Evolutionary conservation across 768 basidiomycete genomes (phyloP), one percentile per base, ranked within the genome.

Genomic region (Russula sp.): DNA sequence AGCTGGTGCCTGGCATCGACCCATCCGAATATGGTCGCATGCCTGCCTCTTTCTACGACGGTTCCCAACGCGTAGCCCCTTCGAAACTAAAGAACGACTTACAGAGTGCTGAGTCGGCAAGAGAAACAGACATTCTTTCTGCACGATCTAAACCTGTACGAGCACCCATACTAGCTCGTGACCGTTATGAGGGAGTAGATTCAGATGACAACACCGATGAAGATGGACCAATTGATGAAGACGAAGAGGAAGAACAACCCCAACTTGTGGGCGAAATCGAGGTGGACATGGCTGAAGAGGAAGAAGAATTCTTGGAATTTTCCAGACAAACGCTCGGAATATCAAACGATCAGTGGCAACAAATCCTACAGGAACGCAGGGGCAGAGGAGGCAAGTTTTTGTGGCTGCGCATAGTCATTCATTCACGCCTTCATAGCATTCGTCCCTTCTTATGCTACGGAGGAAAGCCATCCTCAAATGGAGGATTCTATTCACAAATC

Each of bases 291-390:
- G 83, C 78, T 1, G 87, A 91, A 67, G 97, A 99, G 73, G 83
- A 92, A 73, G 93, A 90, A 67, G 96, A 97, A 67, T 99, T 98
- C 66, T 75, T 99, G 35, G 89, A 93, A 74, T 99, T 99, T 73
- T 90, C 97, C 13, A 84, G 93, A 49, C 91, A 98, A 68, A 84
- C 90, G 5, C 76, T 98, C 39, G 97, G 97, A 1, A 88, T 99
- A 64, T 82, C 79, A 46, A 87, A 94, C 65, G 84, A 84, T n/a
- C 87, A 93, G 71, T 98, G 95, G 92, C 74, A 79, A 16, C 82
- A 84, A n/a, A 98, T 99, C 51, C 67, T 98, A 34, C 77, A 78
- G 58, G 91, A 95, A 64, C 79, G 97, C 35, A 78, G 81, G 70
- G 79, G 78, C 32, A 78, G 92, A 64, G 95, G 94, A 70, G 95